A percentile compares a stretch with the other conserved stretches of the same genome.
phyloP scores from a whole-genome alignment of 1,139 yeast species.

The Candida glucosophila region DNA sequence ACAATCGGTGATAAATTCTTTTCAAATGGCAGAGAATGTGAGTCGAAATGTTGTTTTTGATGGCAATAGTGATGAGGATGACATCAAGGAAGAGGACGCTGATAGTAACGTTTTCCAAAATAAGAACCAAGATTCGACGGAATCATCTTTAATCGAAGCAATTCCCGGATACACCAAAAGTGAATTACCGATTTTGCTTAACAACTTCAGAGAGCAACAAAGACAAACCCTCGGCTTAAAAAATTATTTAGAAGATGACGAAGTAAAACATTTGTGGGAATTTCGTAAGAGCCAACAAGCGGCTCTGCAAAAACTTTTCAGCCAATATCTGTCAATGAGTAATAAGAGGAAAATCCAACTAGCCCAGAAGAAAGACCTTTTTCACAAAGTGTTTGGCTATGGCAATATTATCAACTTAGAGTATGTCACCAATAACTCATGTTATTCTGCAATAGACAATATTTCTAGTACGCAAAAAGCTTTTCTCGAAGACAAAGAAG shows the following conservation, averaged over 20 bases:
- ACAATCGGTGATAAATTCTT: constrained; percentile 35
- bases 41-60: constrained; percentile 29
- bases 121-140: constrained; percentile 4
- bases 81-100: constrained; percentile 13
- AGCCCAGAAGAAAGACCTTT: constrained; percentile 32
- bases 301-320: constrained; percentile 26
- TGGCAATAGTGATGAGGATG: constrained; percentile 18
- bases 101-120: constrained; percentile 6
- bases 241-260: constrained; percentile 17
- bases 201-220: constrained; percentile 6
- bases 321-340: constrained; percentile 25
- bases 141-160: constrained; percentile 12
- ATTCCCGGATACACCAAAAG: constrained; percentile 36
- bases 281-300: constrained; percentile 24
- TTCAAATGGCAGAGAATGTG: constrained; percentile 40
- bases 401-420: constrained; percentile 31
- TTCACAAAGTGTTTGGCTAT: constrained; percentile 32
- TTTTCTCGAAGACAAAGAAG: constrained; percentile 36
- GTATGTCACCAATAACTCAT: constrained; percentile 34
- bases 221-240: constrained; percentile 1
- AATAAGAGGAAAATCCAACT: constrained; percentile 35
- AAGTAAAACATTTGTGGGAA: constrained; percentile 21
- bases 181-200: constrained; percentile 20
- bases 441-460: constrained; percentile 31
- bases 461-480: constrained; percentile 29